Percentiles rank a stretch among this genome's conserved stretches.
Evolutionary conservation across 345 rosid species (phyloP).

Genomic region (Dipteronia dyeriana): DNA sequence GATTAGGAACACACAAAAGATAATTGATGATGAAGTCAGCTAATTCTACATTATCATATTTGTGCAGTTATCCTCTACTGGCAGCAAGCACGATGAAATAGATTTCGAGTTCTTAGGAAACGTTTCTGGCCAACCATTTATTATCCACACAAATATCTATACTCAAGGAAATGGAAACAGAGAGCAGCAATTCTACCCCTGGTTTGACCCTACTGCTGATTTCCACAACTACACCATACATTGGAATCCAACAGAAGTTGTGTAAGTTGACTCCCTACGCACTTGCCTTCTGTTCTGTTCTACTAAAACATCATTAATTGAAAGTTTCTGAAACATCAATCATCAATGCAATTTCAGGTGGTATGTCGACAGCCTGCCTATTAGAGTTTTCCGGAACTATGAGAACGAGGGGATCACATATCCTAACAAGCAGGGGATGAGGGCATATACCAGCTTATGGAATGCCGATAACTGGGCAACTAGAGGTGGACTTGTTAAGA

Average conservation of each 20-base stretch:
- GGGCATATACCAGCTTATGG: constrained; percentile 66
- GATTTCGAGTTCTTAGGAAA: constrained; percentile 80
- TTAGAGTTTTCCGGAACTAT: constrained; percentile 59
- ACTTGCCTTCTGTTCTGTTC: not conserved
- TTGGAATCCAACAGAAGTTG: constrained; percentile 64
- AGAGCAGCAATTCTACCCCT: constrained; percentile 59
- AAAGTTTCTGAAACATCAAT: not conserved
- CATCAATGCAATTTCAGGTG: constrained; percentile 45
- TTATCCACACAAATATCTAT: constrained; percentile 66
- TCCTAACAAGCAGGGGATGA: constrained; percentile 80
- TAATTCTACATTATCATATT: constrained; percentile 3
- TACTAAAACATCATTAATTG: not conserved
- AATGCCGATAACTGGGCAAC: constrained; percentile 81
- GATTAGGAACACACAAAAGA: not conserved
- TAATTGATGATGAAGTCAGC: not conserved
- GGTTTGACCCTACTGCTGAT: constrained; percentile 66
- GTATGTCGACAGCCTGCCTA: constrained; percentile 60
- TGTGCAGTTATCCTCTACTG: constrained; percentile 56
- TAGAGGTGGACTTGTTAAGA: constrained; percentile 67
- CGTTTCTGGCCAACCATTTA: constrained; percentile 66
- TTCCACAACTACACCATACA: constrained; percentile 83
- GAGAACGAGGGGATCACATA: constrained; percentile 54
- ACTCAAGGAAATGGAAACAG: constrained; percentile 63
- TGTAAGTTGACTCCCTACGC: constrained; percentile 39
- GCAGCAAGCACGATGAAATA: constrained; percentile 65